Evolutionary conservation across 192 early-diverging fungal species (phyloP).

Genomic region (Lunasporangiospora selenospora): DNA sequence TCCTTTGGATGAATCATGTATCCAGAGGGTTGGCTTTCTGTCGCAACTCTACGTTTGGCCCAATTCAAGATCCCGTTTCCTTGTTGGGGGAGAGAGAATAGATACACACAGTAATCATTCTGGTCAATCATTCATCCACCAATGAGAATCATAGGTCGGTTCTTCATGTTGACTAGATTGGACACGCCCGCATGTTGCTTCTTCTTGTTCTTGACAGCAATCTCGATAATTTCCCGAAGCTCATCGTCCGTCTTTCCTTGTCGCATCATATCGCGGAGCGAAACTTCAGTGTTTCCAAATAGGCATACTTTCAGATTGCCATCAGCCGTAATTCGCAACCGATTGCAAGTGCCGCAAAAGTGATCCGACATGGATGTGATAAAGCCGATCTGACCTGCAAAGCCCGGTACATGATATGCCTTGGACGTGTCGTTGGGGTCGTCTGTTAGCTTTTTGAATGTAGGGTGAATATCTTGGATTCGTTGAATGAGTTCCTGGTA

Average conservation of each 20-base stretch:
- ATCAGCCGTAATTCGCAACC: slow-evolving; percentile 91
- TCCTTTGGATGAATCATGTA: too few relatives aligned
- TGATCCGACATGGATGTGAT: slow-evolving; percentile 99
- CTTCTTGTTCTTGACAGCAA: slow-evolving; percentile 89
- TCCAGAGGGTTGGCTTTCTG: too few relatives aligned
- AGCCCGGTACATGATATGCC: slow-evolving; percentile 80
- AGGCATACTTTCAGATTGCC: slow-evolving; percentile 94
- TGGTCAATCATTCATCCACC: slow-evolving; percentile 71
- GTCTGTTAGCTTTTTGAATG: slow-evolving; percentile 68
- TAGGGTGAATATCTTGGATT: slow-evolving; percentile 63
- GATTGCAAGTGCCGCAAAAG: slow-evolving; percentile 95
- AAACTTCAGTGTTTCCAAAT: slow-evolving; percentile 93
- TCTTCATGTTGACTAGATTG: slow-evolving; percentile 80
- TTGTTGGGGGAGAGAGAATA: neutral
- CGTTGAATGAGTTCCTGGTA: slow-evolving; percentile 78
- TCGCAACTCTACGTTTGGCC: too few relatives aligned
- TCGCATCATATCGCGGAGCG: slow-evolving; percentile 81
- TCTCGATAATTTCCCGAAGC: slow-evolving; percentile 72
- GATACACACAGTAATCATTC: neutral
- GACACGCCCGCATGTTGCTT: slow-evolving; percentile 95
- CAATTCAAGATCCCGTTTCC: too few relatives aligned
- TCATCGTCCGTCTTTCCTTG: slow-evolving; percentile 66
- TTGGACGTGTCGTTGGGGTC: slow-evolving; percentile 90
- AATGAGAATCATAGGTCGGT: slow-evolving; percentile 96
- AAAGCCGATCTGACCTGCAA: slow-evolving; percentile 91